Percentiles rank a stretch among this genome's conserved stretches.
Conservation (phyloP, 2,329 filamentous ascomycete species). For the Aspergillus jensenii region DNA sequence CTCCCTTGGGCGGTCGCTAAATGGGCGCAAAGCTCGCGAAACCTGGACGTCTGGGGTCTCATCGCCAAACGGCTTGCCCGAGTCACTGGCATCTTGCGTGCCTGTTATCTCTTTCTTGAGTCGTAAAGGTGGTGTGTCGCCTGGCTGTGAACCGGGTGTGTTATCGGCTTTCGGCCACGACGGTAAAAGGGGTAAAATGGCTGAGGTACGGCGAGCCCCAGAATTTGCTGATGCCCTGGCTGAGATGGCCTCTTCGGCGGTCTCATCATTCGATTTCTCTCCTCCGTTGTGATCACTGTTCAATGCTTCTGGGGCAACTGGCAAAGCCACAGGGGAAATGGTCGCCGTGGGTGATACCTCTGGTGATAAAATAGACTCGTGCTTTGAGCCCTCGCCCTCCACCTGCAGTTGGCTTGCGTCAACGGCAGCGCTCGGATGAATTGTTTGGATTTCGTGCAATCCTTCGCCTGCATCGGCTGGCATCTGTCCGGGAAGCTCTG, state of each 20-base stretch:
- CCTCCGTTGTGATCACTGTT: neutral
- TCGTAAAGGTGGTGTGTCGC: neutral
- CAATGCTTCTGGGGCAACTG: neutral
- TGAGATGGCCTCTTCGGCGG: neutral
- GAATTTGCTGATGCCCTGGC: neutral
- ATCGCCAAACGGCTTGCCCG: neutral
- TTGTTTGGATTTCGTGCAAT: neutral
- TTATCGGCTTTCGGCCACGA: neutral
- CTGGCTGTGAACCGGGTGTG: neutral
- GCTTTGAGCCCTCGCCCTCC: neutral
- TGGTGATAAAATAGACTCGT: neutral
- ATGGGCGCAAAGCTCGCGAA: neutral
- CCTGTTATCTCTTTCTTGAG: neutral
- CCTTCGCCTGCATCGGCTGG: neutral
- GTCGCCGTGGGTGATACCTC: too few species aligned
- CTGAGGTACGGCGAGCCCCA: neutral
- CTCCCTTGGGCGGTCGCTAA: slow-evolving; percentile 9
- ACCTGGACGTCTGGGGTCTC: neutral
- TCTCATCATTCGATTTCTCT: neutral
- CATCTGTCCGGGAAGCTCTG: neutral
- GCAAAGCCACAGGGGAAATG: neutral
- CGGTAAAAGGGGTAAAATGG: neutral
- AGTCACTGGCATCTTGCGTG: neutral
- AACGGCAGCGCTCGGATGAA: neutral
- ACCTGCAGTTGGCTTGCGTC: neutral